These are phyloP conservation scores for Perilla frutescens DNA, from an alignment of 257 asterid genomes.

Conservation along the genomic window DNA sequence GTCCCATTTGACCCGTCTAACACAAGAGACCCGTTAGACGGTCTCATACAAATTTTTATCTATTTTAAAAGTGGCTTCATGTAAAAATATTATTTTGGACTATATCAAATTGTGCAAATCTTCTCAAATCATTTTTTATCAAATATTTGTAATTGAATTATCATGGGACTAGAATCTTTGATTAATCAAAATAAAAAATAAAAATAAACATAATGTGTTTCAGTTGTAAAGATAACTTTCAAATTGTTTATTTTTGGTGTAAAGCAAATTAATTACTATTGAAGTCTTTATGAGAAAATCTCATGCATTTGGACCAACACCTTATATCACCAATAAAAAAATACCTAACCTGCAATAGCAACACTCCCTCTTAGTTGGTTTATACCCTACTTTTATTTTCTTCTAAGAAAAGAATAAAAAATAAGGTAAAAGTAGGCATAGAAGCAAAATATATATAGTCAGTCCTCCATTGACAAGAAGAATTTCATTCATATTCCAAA, in stretches of 20 bases:
- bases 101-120: no score
- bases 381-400: constrained; percentile 66
- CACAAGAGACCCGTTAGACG: no score
- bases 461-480: constrained; percentile 52
- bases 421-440: constrained; percentile 39
- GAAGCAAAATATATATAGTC: constrained; percentile 59
- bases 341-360: constrained; percentile 50
- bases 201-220: no score
- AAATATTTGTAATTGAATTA: no score
- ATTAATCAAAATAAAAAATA: no score
- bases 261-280: neutral
- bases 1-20: no score
- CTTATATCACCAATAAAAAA: constrained; percentile 32
- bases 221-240: no score
- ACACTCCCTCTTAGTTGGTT: constrained; percentile 57
- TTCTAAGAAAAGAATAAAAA: constrained; percentile 52
- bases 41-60: no score
- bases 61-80: no score
- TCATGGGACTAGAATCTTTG: no score
- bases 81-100: no score
- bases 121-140: no score
- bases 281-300: constrained; percentile 27
- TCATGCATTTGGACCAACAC: constrained; percentile 39
- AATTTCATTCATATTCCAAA: constrained; percentile 21
- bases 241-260: neutral